These are phyloP conservation scores for Paulownia fortunei DNA, from an alignment of 257 asterid genomes.

Conservation along the genomic window DNA sequence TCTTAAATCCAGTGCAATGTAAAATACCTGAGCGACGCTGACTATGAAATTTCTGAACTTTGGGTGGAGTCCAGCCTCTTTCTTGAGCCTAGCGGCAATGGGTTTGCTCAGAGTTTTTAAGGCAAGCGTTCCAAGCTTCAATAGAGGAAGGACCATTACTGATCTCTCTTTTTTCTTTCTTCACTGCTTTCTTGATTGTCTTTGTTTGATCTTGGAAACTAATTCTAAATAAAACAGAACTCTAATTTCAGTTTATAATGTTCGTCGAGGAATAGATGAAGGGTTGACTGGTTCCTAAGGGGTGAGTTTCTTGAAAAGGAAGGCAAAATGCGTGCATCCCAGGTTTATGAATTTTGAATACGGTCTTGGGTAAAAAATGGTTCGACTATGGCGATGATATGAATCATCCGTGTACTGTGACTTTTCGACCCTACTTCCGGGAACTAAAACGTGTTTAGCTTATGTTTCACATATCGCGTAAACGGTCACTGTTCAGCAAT, in stretches of 20 bases:
- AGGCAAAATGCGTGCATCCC: constrained; percentile 38
- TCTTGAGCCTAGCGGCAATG: constrained; percentile 79
- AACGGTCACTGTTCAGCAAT: not conserved
- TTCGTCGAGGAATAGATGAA: constrained; percentile 11
- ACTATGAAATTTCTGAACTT: constrained; percentile 71
- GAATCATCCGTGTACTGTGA: constrained; percentile 16
- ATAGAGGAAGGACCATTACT: constrained; percentile 74
- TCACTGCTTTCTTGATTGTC: not conserved
- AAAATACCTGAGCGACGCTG: constrained; percentile 84
- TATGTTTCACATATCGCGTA: not conserved
- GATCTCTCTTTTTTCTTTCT: constrained; percentile 2
- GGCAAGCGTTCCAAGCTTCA: constrained; percentile 98
- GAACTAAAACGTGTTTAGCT: not conserved
- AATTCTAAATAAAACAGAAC: not conserved
- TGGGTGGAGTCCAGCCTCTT: constrained; percentile 80
- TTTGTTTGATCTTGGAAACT: constrained; percentile 1
- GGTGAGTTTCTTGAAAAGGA: constrained; percentile 47
- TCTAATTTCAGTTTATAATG: not conserved
- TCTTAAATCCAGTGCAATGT: not conserved
- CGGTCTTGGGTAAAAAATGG: not conserved
- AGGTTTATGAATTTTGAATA: constrained; percentile 20
- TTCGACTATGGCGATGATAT: constrained; percentile 20
- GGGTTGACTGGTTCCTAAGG: constrained; percentile 36
- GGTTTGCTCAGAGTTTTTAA: constrained; percentile 89
- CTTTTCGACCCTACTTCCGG: not conserved